These are phyloP conservation scores for Diaporthe eres DNA, from an alignment of 2,329 filamentous ascomycete genomes.

Conservation along the genomic window DNA sequence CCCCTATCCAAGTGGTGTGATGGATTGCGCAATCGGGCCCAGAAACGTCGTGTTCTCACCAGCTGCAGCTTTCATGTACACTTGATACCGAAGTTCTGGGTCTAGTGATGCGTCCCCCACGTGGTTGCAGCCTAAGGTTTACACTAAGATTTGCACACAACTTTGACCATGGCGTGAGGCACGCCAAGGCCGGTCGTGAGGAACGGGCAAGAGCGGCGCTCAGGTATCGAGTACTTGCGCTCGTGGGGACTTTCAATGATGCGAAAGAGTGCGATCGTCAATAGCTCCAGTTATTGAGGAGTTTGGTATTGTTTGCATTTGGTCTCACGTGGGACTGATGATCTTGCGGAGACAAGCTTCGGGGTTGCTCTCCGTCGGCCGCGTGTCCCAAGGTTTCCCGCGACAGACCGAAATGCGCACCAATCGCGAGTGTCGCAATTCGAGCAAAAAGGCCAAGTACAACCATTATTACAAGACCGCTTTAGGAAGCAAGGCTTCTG, in stretches of 20 bases:
- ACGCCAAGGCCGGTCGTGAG: not conserved
- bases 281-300: conserved; percentile 5
- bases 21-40: conserved; percentile 25
- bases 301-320: not conserved
- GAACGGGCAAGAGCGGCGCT: not conserved
- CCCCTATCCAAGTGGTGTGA: not conserved
- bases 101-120: conserved; percentile 24
- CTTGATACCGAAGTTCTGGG: conserved; percentile 12
- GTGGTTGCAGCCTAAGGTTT: conserved; percentile 21
- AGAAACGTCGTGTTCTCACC: conserved; percentile 13
- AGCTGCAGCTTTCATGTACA: conserved; percentile 1
- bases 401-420: no score
- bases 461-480: no score
- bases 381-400: no score
- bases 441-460: no score
- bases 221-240: no score
- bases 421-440: no score
- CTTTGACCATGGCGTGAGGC: conserved; percentile 22
- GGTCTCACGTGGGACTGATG: not conserved
- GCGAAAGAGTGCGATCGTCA: not conserved
- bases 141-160: conserved; percentile 27
- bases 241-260: not conserved
- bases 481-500: no score
- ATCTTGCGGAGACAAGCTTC: not conserved
- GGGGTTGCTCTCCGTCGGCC: no score